Evolutionary conservation across 805 yeast species (phyloP).

Genomic region (Saturnispora dispora): DNA sequence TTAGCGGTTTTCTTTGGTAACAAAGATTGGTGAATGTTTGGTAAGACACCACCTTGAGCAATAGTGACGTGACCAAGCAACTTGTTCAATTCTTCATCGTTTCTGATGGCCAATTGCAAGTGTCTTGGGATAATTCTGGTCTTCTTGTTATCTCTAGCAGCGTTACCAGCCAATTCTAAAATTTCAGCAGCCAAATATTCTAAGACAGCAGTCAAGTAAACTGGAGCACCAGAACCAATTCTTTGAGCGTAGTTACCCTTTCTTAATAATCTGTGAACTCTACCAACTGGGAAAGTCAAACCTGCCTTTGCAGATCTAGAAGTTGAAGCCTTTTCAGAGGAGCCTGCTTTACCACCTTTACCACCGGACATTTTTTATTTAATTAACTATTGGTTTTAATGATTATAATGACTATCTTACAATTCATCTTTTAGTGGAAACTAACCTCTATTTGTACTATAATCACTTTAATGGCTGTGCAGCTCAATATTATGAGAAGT

Average conservation of each 20-base stretch:
- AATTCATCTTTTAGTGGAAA: not conserved
- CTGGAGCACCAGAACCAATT: constrained; percentile 99
- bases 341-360: constrained; percentile 90
- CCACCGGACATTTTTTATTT: constrained; percentile 46
- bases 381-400: too few relatives aligned
- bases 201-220: constrained; percentile 91
- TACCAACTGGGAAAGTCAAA: constrained; percentile 98
- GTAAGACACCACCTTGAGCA: constrained; percentile 99
- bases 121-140: constrained; percentile 99
- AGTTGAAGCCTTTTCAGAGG: constrained; percentile 91
- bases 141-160: constrained; percentile 98
- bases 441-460: constrained; percentile 5
- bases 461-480: not conserved
- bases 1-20: constrained; percentile 54
- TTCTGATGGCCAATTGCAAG: constrained; percentile 96
- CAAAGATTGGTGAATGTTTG: constrained; percentile 91
- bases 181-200: constrained; percentile 98
- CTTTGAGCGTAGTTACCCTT: constrained; percentile 98
- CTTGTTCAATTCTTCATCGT: constrained; percentile 97
- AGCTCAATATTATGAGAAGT: not conserved
- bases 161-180: constrained; percentile 96
- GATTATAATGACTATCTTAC: too few relatives aligned
- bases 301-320: constrained; percentile 99
- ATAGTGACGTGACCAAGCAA: constrained; percentile 87
- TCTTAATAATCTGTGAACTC: constrained; percentile 94